phyloP scores from a whole-genome alignment of 2,329 filamentous ascomycete genomes.

The Cytospora mali region DNA sequence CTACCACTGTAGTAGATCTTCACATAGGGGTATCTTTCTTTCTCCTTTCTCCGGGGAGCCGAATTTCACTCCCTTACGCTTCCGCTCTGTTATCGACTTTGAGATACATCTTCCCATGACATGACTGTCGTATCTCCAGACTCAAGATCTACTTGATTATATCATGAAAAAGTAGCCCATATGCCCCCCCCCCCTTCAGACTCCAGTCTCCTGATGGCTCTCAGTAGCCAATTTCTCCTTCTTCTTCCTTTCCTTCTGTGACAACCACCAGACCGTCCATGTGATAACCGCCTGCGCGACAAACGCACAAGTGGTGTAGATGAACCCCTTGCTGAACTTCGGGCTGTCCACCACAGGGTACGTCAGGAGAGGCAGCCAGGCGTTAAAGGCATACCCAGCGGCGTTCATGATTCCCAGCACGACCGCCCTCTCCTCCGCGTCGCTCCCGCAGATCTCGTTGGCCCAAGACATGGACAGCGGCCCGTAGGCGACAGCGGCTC shows the following conservation, averaged over 20 bases:
- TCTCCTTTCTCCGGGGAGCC: too few relatives aligned
- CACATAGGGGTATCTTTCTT: too few relatives aligned
- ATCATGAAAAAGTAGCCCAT: too few relatives aligned
- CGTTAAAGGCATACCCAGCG: slow-evolving; percentile 46
- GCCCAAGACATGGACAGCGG: slow-evolving; percentile 46
- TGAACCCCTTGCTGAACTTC: slow-evolving; percentile 43
- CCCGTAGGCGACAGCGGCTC: slow-evolving; percentile 21
- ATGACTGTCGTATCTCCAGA: too few relatives aligned
- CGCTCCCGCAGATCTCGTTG: slow-evolving; percentile 48
- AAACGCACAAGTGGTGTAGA: slow-evolving; percentile 23
- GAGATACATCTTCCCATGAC: too few relatives aligned
- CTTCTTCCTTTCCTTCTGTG: slow-evolving; percentile 10
- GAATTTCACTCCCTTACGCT: too few relatives aligned
- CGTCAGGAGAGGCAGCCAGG: slow-evolving; percentile 46
- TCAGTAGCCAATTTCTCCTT: slow-evolving; percentile 31
- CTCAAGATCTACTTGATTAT: too few relatives aligned
- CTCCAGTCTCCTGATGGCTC: neutral
- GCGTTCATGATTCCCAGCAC: slow-evolving; percentile 54
- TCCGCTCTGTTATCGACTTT: too few relatives aligned
- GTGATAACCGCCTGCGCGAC: slow-evolving; percentile 25
- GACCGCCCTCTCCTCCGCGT: slow-evolving; percentile 51
- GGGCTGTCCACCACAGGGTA: slow-evolving; percentile 42
- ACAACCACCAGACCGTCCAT: slow-evolving; percentile 23
- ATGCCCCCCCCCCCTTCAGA: slow-evolving; percentile 14
- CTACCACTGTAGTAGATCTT: too few relatives aligned